Conservation (phyloP, 2,329 filamentous ascomycete species). For the Nectriaceae sp. region DNA sequence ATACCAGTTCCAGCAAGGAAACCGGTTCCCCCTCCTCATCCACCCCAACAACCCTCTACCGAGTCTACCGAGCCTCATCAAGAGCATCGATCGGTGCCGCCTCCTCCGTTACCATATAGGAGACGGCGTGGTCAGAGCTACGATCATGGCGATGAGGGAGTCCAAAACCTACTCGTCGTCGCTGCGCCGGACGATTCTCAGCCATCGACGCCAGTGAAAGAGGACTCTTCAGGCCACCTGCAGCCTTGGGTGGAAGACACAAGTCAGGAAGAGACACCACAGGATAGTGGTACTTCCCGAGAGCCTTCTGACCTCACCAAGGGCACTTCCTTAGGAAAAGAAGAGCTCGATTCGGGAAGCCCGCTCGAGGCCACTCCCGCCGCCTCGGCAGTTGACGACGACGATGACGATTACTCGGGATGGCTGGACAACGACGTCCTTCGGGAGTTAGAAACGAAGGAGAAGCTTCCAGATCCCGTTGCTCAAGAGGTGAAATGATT, state of each 20-base stretch:
- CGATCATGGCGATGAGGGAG: conserved; percentile 36
- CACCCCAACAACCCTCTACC: conserved; percentile 24
- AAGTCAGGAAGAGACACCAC: conserved; percentile 15
- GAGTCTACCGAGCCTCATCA: conserved; percentile 31
- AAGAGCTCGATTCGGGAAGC: not conserved
- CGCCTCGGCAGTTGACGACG: conserved; percentile 21
- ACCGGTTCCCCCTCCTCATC: conserved; percentile 50
- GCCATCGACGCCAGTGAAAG: conserved; percentile 51
- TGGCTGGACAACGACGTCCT: conserved; percentile 36
- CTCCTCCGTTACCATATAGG: conserved; percentile 37
- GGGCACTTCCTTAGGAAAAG: conserved; percentile 13
- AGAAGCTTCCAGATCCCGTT: conserved; percentile 13
- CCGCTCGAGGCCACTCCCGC: conserved; percentile 20
- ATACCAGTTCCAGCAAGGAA: conserved; percentile 66
- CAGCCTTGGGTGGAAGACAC: conserved; percentile 15
- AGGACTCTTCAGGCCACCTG: conserved; percentile 28
- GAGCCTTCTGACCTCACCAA: conserved; percentile 10
- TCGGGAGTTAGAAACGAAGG: conserved; percentile 25
- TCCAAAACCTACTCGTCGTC: conserved; percentile 63
- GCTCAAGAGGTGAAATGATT: conserved; percentile 26
- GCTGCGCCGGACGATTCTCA: conserved; percentile 65
- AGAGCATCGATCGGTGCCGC: conserved; percentile 18
- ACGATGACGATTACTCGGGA: conserved; percentile 38
- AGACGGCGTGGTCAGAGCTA: conserved; percentile 39
- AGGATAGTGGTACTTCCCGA: conserved; percentile 16